Base-by-base conservation (phyloP, 2,329 filamentous ascomycete species). In the Lachnellula occidentalis region DNA sequence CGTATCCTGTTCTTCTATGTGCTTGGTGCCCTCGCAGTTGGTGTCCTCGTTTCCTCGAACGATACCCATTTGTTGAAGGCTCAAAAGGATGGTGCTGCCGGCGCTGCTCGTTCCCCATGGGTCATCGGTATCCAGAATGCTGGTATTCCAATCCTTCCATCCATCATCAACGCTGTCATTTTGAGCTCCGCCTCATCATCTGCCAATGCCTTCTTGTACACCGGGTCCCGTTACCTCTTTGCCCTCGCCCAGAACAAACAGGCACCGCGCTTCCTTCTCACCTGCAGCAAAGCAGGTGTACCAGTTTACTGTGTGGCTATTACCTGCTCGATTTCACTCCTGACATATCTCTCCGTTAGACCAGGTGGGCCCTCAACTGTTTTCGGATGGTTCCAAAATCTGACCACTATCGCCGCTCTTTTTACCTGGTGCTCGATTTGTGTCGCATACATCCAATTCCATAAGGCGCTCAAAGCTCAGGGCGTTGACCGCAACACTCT, bases 151-250 rank as follows among this genome's bases (percentile, higher is more conserved):
- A 85, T 79, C 5, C 79, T 91, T 6, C 85, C 86, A 0, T 83
- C 81, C 8, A 80, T 92, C 54, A 85, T 92, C 71, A 92, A 92
- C 68, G 87, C 86, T 34, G 77, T 90, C 37, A 85, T 92, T 63
- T 77, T 90, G 62, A 87, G 84, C 0, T 87, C 84, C 0, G 86
- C 85, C 0, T 85, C 82, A 70, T 88, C 85, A 0, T 78, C 85
- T 0, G 84, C 81, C 0, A 63, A 63, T 41, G 55, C 57, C 22
- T 61, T 60, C 54, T 45, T 63, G 46, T 63, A 61, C 42, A 60
- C 55, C 5, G 59, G 57, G 41, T 57, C 57, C 37, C 61, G 61
- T 48, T 60, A 59, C 34, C 47, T 61, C 56, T 72, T 70, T 51
- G 57, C 68, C 1, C 60, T 67, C 8, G 85, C 85, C 0, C 76